Base-by-base conservation (phyloP, 2,329 filamentous ascomycete species). In the Cladorrhinum sp. region DNA sequence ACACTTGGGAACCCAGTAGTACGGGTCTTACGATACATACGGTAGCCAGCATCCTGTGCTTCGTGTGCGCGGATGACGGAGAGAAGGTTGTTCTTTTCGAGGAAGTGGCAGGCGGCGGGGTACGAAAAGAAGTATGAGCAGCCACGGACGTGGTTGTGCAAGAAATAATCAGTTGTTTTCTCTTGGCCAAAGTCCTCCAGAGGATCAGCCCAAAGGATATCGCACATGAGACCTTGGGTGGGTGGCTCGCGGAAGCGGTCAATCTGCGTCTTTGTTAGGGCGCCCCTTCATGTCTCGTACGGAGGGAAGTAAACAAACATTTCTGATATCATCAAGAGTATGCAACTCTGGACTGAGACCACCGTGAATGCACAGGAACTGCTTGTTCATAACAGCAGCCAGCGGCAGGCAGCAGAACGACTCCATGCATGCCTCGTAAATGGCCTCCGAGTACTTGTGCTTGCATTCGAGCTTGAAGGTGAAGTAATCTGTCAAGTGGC, bases 91-190 rank as follows among this genome's bases (percentile, higher is more conserved):
- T 99, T 99, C 84, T 98, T 98, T 78, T 99, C 95, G 63, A 99
- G 82, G 79, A 99, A 99, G 13, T 92, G 91, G 77, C 95, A 99
- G 25, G 95, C 95, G 6, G 95, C 93, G 2, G 93, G 93, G 73
- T 99, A 99, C 16, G 93, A 97, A 79, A 99, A 99, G 81, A 99
- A 99, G 80, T 97, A 99, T 1, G 95, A 98, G 77, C 95, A 99
- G 58, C 95, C 95, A 75, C 95, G 90, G 56, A 99, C 95, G 75
- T 98, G 93, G 77, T 99, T 99, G 80, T 99, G 95, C 62, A 98
- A 80, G 77, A 97, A 99, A 77, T 92, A 98, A 73, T 99, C 95
- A 65, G 91, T 93, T 0, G 93, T 96, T 81, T 98, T 99, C 78
- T 99, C 95, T 77, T 98, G 93, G 2, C 95, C 95, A 75, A 99